Evolutionary conservation across 2,329 filamentous ascomycete genomes (phyloP), one percentile per base, ranked within the genome.

Genomic region (Chaetoscypha palmicola): DNA sequence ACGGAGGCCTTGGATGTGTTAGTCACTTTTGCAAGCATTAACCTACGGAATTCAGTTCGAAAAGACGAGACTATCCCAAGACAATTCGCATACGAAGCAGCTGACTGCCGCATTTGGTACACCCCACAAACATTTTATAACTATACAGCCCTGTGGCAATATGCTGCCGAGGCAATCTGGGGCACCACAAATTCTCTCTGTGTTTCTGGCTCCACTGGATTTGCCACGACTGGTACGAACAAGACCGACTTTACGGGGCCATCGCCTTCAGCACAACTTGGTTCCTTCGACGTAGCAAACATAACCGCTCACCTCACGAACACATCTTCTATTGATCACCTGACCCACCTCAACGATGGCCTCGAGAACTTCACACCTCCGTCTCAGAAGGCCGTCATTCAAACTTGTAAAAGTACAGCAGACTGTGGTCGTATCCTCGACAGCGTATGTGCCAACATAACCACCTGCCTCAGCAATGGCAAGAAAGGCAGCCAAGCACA

Each of bases 71-170:
- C 58, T 40, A 41, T 32, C n/a, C 70, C 77, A 5, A 58, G 72
- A 17, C 78, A 82, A 52, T 82, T 82, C 55, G 59, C 71, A 3
- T 78, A 79, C 48, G 70, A 79, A 49, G 69, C 76, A 1, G 74
- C 77, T 1, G 72, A 76, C 51, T 82, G 77, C 51, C 66, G 76
- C 2, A 58, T 81, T 10, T 81, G 71, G 55, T 79, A 73, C 48
- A 77, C 77, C 3, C 56, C 65, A 14, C 59, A 66, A 2, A 77
- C 74, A 56, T 57, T 74, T 23, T 57, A 67, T 5, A 67, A 76
- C 38, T 66, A 72, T 4, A 64, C 64, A 2, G 62, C 58, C 17
- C 55, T 74, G 20, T 81, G 78, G 77, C 60, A 57, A n/a, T 63
- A 61, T 33, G 66, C 64, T n/a, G 57, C 58, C 1, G 56, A 61